Evolutionary conservation across 805 yeast species (phyloP), one percentile per base, ranked within the genome.

Genomic region (Maudiozyma pseudohumilis): DNA sequence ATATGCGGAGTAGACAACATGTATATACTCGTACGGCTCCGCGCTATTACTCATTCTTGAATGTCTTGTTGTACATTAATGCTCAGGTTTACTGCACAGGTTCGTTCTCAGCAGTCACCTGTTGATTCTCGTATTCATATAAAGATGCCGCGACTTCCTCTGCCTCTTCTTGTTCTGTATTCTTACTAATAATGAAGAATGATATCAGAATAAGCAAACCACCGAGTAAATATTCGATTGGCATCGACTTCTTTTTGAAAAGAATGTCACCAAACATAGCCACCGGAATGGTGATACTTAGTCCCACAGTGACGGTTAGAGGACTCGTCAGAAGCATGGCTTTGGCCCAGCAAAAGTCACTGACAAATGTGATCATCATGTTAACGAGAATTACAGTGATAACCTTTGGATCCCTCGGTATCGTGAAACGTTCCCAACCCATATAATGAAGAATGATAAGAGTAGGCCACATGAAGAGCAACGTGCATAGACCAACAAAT

Each of bases 281-380:
- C 36, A 92, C 70, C 2, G 98, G 98, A 15, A 92, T 92, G 0
- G 97, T 89, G 42, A 88, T 74, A 16, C 95, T 80, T 22, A 92
- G 66, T 0, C 98, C 98, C 9, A 92, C 94, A 0, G 98, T 92
- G 3, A 89, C 97, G 0, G 95, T 88, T 46, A 92, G 66, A 2
- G 98, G 98, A 31, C 92, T 80, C 1, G 98, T 92, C 52, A 92
- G 64, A 23, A 92, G 69, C 75, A 88, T 92, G 0, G 97, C 94
- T 45, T 85, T 76, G 24, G 95, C 95, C 98, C 98, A 92, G 52
- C 94, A 77, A 49, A 80, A 87, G 56, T 92, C 98, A 28, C 94
- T 80, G 12, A 88, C 60, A 47, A 92, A 80, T 1, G 96, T 86
- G 29, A 86, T 76, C 25, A 74, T 52, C 41, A 88, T 82, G 57